Evolutionary conservation across 768 basidiomycete species (phyloP).

Genomic region (Termitomyces sp.): DNA sequence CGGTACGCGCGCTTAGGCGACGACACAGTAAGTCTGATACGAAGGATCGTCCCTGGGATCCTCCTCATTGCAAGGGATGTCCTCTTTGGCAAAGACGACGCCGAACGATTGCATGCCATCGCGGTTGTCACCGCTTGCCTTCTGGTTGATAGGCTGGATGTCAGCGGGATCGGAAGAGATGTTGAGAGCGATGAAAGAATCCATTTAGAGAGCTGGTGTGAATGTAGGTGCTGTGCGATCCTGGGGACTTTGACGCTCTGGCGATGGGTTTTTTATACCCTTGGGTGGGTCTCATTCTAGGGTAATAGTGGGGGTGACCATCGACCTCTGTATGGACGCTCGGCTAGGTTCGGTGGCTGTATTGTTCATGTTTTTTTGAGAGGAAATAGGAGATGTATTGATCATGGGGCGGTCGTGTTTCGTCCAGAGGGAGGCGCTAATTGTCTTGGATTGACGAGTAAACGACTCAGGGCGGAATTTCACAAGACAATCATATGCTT

Average conservation of each 20-base stretch:
- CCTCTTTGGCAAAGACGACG: neutral
- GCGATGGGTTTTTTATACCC: neutral
- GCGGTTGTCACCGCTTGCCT: too few species aligned
- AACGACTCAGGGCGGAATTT: too few species aligned
- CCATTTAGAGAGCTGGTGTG: neutral
- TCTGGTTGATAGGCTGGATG: neutral
- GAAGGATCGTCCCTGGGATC: too few species aligned
- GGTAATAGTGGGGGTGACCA: neutral
- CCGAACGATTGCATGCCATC: too few species aligned
- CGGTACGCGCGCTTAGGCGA: neutral
- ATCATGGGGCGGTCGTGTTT: neutral
- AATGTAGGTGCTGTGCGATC: neutral
- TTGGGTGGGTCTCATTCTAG: neutral
- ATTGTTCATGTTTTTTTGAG: too few species aligned
- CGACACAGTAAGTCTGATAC: neutral
- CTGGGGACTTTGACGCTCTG: neutral
- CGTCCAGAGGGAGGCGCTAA: neutral
- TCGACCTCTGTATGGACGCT: neutral
- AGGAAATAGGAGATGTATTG: too few species aligned
- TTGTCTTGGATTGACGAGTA: neutral
- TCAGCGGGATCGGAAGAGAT: neutral
- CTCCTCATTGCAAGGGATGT: neutral
- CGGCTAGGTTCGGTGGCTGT: too few species aligned
- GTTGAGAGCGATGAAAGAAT: conserved; percentile 2
- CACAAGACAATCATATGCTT: too few species aligned